These are phyloP conservation scores for Amphibolis antarctica DNA, from an alignment of 106 monocot species.

Conservation along the genomic window DNA sequence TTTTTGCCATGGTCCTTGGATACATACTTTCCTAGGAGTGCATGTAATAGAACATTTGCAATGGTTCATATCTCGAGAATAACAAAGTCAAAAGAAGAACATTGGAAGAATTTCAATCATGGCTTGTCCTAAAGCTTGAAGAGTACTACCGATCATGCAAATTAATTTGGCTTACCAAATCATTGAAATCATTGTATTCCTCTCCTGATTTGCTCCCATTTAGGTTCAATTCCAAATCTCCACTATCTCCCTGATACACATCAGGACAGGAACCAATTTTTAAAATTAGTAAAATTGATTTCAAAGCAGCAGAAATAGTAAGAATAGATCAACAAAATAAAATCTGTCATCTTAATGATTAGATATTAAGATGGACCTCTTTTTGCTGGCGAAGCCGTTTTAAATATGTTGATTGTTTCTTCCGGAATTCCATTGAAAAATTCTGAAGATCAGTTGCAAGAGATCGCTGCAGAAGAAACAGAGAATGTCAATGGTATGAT, in stretches of 20 bases:
- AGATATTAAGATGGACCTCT: slow-evolving; percentile 26
- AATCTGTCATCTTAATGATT: background rate
- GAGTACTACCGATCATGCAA: slow-evolving; percentile 19
- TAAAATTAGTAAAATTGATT: background rate
- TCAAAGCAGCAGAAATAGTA: background rate
- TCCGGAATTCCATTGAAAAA: slow-evolving; percentile 49
- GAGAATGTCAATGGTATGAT: background rate
- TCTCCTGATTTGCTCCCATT: slow-evolving; percentile 13
- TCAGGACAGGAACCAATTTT: background rate
- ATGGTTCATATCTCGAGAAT: too few species aligned
- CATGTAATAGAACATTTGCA: too few species aligned
- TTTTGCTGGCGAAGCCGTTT: slow-evolving; percentile 51
- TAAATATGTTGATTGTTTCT: slow-evolving; percentile 47
- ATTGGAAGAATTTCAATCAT: too few species aligned
- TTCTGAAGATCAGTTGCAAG: slow-evolving; percentile 64
- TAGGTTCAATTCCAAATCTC: slow-evolving; percentile 25
- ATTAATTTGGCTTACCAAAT: slow-evolving; percentile 15
- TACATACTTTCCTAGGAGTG: too few species aligned
- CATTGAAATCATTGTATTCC: slow-evolving; percentile 20
- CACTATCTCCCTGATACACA: slow-evolving; percentile 15
- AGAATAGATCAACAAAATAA: too few species aligned
- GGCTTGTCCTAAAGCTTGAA: background rate
- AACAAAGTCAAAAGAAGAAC: background rate
- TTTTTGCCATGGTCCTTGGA: too few species aligned
- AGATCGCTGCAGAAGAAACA: slow-evolving; percentile 27